phyloP scores from a whole-genome alignment of 75 land plant genomes.

The Pinus tabuliformis region DNA sequence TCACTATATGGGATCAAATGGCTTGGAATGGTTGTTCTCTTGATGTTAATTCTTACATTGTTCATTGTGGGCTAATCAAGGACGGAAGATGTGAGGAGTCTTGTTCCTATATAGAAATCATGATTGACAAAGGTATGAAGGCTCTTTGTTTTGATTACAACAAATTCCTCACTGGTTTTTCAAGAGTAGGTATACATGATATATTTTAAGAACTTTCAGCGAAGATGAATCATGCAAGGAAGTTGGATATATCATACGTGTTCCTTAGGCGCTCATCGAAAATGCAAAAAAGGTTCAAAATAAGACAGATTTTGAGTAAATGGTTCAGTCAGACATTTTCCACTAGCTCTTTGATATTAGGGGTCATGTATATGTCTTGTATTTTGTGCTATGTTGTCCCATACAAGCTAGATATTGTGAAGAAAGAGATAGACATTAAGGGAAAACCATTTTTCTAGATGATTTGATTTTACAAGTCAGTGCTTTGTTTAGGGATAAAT shows the following conservation, averaged over 20 bases:
- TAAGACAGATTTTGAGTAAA: not conserved
- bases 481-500: not conserved
- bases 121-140: constrained; percentile 71
- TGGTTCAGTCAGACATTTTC: not conserved
- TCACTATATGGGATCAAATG: constrained; percentile 72
- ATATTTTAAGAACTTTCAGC: constrained; percentile 44
- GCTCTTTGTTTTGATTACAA: constrained; percentile 50
- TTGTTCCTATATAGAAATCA: constrained; percentile 50
- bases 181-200: constrained; percentile 45
- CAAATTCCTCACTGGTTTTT: constrained; percentile 53
- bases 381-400: not conserved
- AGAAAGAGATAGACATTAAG: not conserved
- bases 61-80: constrained; percentile 56
- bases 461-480: not conserved
- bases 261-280: constrained; percentile 40
- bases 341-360: not conserved
- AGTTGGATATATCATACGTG: constrained; percentile 33
- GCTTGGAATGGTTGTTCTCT: constrained; percentile 46
- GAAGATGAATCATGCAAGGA: constrained; percentile 52
- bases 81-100: constrained; percentile 52
- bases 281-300: constrained; percentile 37
- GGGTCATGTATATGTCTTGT: not conserved
- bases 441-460: not conserved
- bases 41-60: constrained; percentile 73
- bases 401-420: not conserved